Percentiles rank a stretch among this genome's conserved stretches.
These are phyloP conservation scores for Auricularia auricula-judae DNA, from an alignment of 768 basidiomycete genomes.

Conservation along the genomic window DNA sequence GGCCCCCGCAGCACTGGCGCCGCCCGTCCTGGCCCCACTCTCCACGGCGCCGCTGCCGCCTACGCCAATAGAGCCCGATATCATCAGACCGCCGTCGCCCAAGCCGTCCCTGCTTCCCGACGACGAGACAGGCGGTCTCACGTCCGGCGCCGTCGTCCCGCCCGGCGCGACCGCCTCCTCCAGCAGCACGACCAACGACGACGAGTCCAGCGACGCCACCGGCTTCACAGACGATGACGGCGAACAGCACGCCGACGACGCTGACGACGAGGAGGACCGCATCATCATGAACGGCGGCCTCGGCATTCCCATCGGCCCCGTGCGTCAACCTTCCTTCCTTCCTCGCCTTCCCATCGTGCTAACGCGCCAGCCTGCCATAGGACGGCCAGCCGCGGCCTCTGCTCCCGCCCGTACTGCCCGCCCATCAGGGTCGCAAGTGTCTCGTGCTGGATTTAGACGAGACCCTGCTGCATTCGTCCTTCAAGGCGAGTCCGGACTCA, in stretches of 20 bases:
- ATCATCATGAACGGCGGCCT: slow-evolving; percentile 32
- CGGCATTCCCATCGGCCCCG: slow-evolving; percentile 34
- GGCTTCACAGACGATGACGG: slow-evolving; percentile 7
- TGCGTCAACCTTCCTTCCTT: slow-evolving; percentile 14
- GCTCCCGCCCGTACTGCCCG: slow-evolving; percentile 24
- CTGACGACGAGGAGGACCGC: slow-evolving; percentile 31
- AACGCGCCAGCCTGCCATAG: slow-evolving; percentile 8
- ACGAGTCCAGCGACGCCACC: not conserved
- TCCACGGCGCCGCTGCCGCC: too few relatives aligned
- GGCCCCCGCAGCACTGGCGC: not conserved
- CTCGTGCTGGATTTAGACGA: slow-evolving; percentile 39
- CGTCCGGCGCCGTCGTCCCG: slow-evolving; percentile 84
- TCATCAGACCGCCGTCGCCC: slow-evolving; percentile 9
- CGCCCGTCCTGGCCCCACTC: not conserved
- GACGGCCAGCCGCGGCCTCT: slow-evolving; percentile 32
- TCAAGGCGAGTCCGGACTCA: slow-evolving; percentile 29
- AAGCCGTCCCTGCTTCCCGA: slow-evolving; percentile 33
- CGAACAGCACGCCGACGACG: slow-evolving; percentile 9
- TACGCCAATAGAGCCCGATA: not conserved
- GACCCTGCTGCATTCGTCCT: slow-evolving; percentile 35
- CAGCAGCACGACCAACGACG: slow-evolving; percentile 10
- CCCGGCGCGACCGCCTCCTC: slow-evolving; percentile 56
- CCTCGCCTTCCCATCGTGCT: not conserved
- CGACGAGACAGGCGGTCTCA: slow-evolving; percentile 77
- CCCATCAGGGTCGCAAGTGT: slow-evolving; percentile 32